Evolutionary conservation across 208 protist genomes (phyloP), one percentile per base, ranked within the genome.

Genomic region (Leishmania lainsoni): DNA sequence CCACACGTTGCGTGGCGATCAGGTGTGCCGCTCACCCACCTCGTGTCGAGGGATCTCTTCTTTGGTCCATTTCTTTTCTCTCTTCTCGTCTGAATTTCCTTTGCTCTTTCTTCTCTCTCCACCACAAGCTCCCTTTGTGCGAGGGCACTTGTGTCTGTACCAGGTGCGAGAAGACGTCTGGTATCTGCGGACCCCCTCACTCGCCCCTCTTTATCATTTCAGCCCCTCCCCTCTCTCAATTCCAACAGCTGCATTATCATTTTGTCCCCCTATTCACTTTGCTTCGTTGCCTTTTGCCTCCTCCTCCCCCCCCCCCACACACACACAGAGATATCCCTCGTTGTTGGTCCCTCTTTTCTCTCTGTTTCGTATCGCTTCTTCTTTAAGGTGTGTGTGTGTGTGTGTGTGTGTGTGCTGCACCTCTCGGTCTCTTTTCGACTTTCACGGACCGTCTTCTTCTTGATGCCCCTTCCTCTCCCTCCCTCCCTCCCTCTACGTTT

Each of bases 131-230:
- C n/a, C 65, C 49, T 54, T 74, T 76, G 76, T 75, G 5, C 29
- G 32, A 6, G 65, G 14, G 65, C 17, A 32, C 5, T 32, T 70
- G 8, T 32, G 58, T 32, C 58, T 63, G 26, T 63, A 10, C 17
- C 32, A 14, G 4, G 65, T 70, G 32, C 35, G 32, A 6, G 65
- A 2, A 32, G 32, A 17, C 10, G 1, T 20, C 8, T 70, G 9
- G 12, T 22, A 5, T 42, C 17, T 45, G n/a, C 65, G 17, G 4
- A n/a, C 35, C 65, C 65, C 32, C 48, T 52, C 56, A 22, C 16
- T 52, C 22, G n/a, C 48, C 54, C 65, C 72, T 66, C 61, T 69
- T 81, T 32, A 39, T 70, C 45, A 14, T 74, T 80, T 9, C 20
- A 9, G 42, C 42, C 42, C 42, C 42, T 45, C 42, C 42, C 42